Evolutionary conservation across 768 basidiomycete species (phyloP).

Genomic region (Mycena sanguinolenta): DNA sequence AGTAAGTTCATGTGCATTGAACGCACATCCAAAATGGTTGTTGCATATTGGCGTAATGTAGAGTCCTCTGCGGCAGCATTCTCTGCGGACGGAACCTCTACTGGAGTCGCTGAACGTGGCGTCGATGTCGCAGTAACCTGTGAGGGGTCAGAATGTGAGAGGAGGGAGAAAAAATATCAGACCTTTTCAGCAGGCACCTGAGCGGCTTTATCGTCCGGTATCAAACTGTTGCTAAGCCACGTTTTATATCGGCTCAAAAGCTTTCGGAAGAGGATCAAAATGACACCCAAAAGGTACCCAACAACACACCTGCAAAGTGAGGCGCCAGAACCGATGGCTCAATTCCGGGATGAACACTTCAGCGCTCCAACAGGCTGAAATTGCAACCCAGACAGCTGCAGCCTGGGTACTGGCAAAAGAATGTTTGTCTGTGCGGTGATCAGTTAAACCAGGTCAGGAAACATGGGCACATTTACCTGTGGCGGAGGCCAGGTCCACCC

Average conservation of each 20-base stretch:
- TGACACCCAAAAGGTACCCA: conserved; percentile 5
- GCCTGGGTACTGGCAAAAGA: conserved; percentile 75
- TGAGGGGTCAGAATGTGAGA: neutral
- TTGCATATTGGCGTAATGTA: conserved; percentile 73
- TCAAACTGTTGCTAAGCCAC: conserved; percentile 78
- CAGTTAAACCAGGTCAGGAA: conserved; percentile 14
- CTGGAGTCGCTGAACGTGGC: conserved; percentile 67
- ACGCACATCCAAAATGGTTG: conserved; percentile 77
- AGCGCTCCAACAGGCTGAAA: conserved; percentile 87
- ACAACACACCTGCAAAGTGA: conserved; percentile 84
- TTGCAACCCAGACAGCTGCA: conserved; percentile 76
- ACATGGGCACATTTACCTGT: conserved; percentile 56
- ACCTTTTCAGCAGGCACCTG: conserved; percentile 52
- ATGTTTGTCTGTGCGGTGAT: conserved; percentile 41
- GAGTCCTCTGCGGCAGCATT: conserved; percentile 72
- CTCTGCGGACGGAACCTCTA: conserved; percentile 68
- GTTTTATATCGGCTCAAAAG: conserved; percentile 83
- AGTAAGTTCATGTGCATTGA: conserved; percentile 64
- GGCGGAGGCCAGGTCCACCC: conserved; percentile 55
- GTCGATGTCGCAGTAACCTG: conserved; percentile 43
- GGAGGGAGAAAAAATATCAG: neutral
- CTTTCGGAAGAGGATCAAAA: conserved; percentile 52
- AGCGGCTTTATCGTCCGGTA: conserved; percentile 56
- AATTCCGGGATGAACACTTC: conserved; percentile 89
- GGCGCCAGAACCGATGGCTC: conserved; percentile 88